Evolutionary conservation across 2,329 filamentous ascomycete genomes (phyloP), one percentile per base, ranked within the genome.

Genomic region (Trichocomaceae sp.): DNA sequence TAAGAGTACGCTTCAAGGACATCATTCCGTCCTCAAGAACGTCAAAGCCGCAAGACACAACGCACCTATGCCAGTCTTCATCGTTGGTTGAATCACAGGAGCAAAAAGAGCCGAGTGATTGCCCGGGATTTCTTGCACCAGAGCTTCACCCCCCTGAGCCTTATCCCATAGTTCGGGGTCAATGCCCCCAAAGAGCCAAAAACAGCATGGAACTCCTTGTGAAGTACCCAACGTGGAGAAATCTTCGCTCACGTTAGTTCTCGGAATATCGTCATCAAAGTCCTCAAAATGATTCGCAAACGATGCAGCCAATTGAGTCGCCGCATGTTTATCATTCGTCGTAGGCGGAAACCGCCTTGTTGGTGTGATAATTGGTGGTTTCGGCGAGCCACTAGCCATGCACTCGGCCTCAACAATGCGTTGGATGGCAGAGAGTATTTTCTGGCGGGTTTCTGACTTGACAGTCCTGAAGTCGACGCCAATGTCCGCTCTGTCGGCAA

Each of bases 61-160:
- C 1, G 78, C 79, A 67, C 82, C 77, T 2, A 77, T 68, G 0
- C 78, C 83, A 4, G 69, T 71, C 57, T 58, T 74, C 70, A 86
- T 64, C 0, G 83, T 85, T 7, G 82, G 82, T 64, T 80, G 75
- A 22, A 85, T 74, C 0, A 75, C 77, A 5, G 82, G 83, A 31
- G 79, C 78, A 68, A 85, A 86, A 52, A 76, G 73, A 0, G 80
- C 75, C 56, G 75, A 80, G 63, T 86, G 83, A 59, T 85, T 85
- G 0, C 77, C 76, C 0, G 83, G 79, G 12, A 84, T 74, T 51
- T 77, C 77, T 58, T 74, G 29, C 29, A 33, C 69, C 57, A 46
- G 56, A 4, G 73, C 65, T 60, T 53, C 69, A 0, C 76, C 77
- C 39, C 76, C 71, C 52, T 64, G 69, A 13, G 70, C 72, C 57